Evolutionary conservation across 2,329 filamentous ascomycete species (phyloP).

Genomic region (Fusarium tjaetaba): DNA sequence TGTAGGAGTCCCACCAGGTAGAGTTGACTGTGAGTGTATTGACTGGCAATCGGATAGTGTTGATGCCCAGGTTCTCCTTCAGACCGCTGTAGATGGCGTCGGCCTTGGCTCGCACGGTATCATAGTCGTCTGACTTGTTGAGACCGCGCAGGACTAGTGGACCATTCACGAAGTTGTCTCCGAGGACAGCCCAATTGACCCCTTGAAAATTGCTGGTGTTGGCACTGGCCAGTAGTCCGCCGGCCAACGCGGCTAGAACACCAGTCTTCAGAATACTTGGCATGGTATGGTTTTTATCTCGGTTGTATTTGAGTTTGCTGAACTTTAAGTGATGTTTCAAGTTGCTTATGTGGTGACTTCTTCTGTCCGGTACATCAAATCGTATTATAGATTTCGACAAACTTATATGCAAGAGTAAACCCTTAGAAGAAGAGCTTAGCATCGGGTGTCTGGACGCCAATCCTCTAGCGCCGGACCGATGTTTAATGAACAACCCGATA

Average conservation of each 20-base stretch:
- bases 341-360: not conserved
- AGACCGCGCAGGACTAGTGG: not conserved
- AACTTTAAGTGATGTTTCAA: no score
- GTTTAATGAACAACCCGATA: not conserved
- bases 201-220: not conserved
- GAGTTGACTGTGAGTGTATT: not conserved
- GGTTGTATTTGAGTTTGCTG: not conserved
- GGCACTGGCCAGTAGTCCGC: not conserved
- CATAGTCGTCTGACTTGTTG: not conserved
- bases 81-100: not conserved
- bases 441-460: not conserved
- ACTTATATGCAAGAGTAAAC: not conserved
- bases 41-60: not conserved
- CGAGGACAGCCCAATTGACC: not conserved
- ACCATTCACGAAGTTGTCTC: not conserved
- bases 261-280: not conserved
- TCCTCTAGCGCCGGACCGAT: not conserved
- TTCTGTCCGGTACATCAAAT: not conserved
- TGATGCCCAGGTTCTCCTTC: not conserved
- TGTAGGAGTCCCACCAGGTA: not conserved
- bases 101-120: not conserved
- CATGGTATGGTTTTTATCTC: not conserved
- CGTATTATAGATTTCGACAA: accelerated
- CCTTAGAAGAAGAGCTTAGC: not conserved
- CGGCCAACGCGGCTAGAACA: not conserved